Percentiles rank a stretch among this genome's conserved stretches.
These are phyloP conservation scores for Iris macrosiphon DNA, from an alignment of 106 monocot genomes.

Conservation along the genomic window DNA sequence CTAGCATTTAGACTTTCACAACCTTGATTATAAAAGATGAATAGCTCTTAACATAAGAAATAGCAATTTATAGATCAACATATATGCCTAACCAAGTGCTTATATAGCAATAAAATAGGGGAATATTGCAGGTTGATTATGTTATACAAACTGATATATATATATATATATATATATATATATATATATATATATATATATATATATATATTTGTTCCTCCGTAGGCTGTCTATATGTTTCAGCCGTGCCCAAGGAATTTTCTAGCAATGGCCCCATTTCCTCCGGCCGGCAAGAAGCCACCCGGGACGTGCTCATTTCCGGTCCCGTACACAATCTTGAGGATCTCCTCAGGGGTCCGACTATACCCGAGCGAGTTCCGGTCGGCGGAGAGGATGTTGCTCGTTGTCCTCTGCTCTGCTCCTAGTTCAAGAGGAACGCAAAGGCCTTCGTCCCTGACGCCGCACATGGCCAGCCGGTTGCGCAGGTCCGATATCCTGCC, in stretches of 20 bases:
- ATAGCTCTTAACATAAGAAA: too few species aligned
- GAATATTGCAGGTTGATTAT: too few species aligned
- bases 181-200: too few species aligned
- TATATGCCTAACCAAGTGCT: too few species aligned
- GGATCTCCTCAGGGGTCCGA: constrained; percentile 29
- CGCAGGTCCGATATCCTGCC: constrained; percentile 19
- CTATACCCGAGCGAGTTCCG: constrained; percentile 27
- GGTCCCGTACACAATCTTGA: constrained; percentile 27
- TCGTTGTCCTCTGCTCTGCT: constrained; percentile 28
- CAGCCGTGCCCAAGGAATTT: constrained; percentile 2
- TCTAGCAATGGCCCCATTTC: constrained; percentile 32
- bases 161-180: too few species aligned
- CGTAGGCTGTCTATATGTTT: background rate
- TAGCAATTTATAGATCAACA: too few species aligned
- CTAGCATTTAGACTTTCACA: too few species aligned
- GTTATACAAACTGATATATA: too few species aligned
- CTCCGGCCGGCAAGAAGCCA: constrained; percentile 38
- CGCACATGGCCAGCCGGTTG: constrained; percentile 33
- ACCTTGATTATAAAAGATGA: too few species aligned
- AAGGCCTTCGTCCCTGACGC: constrained; percentile 46
- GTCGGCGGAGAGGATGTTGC: constrained; percentile 32
- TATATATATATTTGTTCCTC: background rate
- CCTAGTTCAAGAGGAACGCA: constrained; percentile 24
- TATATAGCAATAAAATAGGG: too few species aligned
- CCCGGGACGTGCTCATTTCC: constrained; percentile 37